Conservation (phyloP, 2,329 filamentous ascomycete species). For the Penicillium sp. region DNA sequence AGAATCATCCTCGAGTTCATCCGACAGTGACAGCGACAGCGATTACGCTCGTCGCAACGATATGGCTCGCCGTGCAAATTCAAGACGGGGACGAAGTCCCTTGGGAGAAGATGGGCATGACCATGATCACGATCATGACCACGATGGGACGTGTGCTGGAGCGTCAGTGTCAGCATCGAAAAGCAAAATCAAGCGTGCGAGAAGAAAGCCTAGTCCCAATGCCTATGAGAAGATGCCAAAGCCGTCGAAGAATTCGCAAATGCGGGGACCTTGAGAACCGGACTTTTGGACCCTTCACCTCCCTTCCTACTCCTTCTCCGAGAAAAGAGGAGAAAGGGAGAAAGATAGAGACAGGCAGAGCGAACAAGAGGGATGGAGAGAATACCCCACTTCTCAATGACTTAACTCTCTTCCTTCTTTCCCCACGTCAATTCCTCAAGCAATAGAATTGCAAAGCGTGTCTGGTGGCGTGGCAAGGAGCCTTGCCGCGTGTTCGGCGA, state of each 20-base stretch:
- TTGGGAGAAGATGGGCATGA: constrained; percentile 14
- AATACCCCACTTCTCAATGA: no score
- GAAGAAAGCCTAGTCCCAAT: constrained; percentile 40
- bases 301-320: neutral
- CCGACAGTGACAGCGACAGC: constrained; percentile 44
- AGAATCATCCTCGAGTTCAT: constrained; percentile 48
- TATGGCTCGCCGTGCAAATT: constrained; percentile 5
- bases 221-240: constrained; percentile 45
- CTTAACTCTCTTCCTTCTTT: no score
- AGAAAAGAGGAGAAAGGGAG: no score
- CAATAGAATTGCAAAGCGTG: no score
- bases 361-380: no score
- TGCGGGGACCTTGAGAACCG: constrained; percentile 9
- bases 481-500: no score
- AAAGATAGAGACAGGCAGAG: no score
- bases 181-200: constrained; percentile 18
- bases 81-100: constrained; percentile 8
- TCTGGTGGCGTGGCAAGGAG: no score
- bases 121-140: constrained; percentile 10
- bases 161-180: no score
- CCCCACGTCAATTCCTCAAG: no score
- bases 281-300: neutral
- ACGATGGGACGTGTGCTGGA: no score
- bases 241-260: constrained; percentile 14
- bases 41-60: constrained; percentile 22